phyloP scores from a whole-genome alignment of 257 asterid genomes.

The Ajuga chamaepitys region DNA sequence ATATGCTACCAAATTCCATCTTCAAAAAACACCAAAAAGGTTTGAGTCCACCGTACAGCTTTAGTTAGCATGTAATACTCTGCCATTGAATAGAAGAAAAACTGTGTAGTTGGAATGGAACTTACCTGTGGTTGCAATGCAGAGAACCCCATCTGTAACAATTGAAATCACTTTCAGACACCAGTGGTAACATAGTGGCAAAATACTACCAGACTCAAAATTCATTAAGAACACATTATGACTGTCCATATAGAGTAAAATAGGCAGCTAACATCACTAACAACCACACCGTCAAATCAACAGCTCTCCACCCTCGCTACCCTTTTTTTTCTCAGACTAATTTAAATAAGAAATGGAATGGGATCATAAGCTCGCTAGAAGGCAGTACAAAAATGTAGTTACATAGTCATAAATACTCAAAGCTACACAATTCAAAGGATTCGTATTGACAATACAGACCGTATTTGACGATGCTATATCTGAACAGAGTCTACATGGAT shows the following conservation, averaged over 20 bases:
- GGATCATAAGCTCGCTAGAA: conserved; percentile 1
- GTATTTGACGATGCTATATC: not conserved
- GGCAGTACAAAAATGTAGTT: conserved; percentile 1
- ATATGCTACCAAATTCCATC: not conserved
- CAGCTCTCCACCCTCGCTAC: conserved; percentile 8
- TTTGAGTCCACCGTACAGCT: not conserved
- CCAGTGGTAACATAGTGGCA: not conserved
- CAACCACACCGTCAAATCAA: conserved; percentile 4
- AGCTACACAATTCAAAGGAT: not conserved
- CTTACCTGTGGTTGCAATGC: conserved; percentile 71
- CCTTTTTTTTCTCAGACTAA: not conserved
- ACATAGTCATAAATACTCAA: not conserved
- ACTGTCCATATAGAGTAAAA: not conserved
- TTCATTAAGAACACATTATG: not conserved
- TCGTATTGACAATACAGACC: not conserved
- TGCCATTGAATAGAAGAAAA: not conserved
- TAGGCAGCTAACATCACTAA: not conserved
- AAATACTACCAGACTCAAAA: not conserved
- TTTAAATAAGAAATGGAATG: conserved; percentile 2
- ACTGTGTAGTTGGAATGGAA: conserved; percentile 1
- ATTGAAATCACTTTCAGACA: conserved; percentile 19
- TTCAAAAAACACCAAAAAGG: not conserved
- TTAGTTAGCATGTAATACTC: not conserved
- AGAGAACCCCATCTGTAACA: conserved; percentile 67
- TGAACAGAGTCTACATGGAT: not conserved